These are phyloP conservation scores for Eimeria necatrix DNA, from an alignment of 169 alveolate species.

Conservation along the genomic window DNA sequence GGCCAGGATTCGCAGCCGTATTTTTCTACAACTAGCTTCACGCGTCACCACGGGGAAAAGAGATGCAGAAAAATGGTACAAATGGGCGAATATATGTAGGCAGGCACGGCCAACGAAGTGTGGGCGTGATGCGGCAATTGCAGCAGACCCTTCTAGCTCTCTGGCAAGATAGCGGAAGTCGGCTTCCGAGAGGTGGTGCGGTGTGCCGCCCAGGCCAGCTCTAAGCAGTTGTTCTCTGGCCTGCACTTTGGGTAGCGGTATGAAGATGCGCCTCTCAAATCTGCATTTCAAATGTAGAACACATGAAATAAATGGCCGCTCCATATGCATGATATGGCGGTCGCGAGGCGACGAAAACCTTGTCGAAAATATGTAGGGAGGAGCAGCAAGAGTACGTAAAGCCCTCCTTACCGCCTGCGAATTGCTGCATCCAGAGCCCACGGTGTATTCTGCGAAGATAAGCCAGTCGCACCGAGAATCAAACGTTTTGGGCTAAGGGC, in stretches of 20 bases:
- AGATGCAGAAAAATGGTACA: too few relatives aligned
- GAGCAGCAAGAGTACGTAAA: background rate
- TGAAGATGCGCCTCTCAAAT: conserved; percentile 98
- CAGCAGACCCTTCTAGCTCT: conserved; percentile 82
- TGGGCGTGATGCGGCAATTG: background rate
- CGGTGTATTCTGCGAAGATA: conserved; percentile 91
- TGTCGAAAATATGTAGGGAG: too few relatives aligned
- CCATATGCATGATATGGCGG: too few relatives aligned
- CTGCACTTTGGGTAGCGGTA: conserved; percentile 98
- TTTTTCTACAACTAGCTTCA: too few relatives aligned
- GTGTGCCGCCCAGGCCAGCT: conserved; percentile 89
- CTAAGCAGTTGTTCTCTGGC: conserved; percentile 90
- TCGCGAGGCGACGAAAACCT: too few relatives aligned
- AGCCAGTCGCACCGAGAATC: background rate
- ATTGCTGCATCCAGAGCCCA: conserved; percentile 99
- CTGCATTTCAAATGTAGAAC: conserved; percentile 11
- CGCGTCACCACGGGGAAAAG: too few relatives aligned
- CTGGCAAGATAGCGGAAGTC: conserved; percentile 85
- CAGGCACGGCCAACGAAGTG: too few relatives aligned
- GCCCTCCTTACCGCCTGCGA: conserved; percentile 93
- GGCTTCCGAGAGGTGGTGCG: conserved; percentile 87
- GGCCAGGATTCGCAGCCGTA: too few relatives aligned
- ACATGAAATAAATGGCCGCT: background rate
- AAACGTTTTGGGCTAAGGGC: too few relatives aligned
- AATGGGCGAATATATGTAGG: too few relatives aligned